Base-by-base conservation (phyloP, 768 basidiomycete genomes). In the Mrakia blollopis region DNA sequence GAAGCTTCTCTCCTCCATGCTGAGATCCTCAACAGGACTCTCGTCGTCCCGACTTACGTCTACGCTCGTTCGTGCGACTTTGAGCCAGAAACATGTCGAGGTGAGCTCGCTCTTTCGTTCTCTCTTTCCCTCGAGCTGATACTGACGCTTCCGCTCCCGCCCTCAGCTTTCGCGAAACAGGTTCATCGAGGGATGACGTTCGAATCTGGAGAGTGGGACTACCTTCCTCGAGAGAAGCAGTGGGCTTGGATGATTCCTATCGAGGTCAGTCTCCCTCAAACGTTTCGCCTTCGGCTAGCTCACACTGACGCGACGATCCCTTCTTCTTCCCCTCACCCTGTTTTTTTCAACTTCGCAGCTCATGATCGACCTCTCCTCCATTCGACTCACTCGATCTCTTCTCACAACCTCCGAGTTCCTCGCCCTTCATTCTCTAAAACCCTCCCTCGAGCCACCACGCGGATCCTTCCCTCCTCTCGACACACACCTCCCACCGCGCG, bases 21-120 rank as follows among this genome's bases (percentile, higher is more conserved):
- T 25, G 79, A 80, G 37, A 79, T 87, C 6, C 82, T 87, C 54
- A 86, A 87, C 79, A 84, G 86, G 68, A 86, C 85, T 2, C 83
- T 85, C 68, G 81, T 87, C 54, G 72, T 87, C 60, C 86, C 86
- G 10, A 84, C 86, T 1, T 85, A 83, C 78, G 83, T 87, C 74
- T 87, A 87, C 57, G 86, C 86, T 21, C 85, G 86, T 60, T 82
- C 84, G 1, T 87, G 86, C 80, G 85, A 86, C 77, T 86, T 83
- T 74, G 81, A 82, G 63, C 82, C 83, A 83, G 85, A 78, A 16
- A 74, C 73, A 0, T 78, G 77, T 50, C 39, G 23, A 5, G 62
- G 76, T 77, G 16, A 47, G 76, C 67, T 41, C 14, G 25, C 25
- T 28, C n/a, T 57, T 32, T n/a, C 52, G 23, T 21, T 39, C 39